Evolutionary conservation across 352 stramenopile species (phyloP), one percentile per base, ranked within the genome.

Genomic region (Pythium aphanidermatum): DNA sequence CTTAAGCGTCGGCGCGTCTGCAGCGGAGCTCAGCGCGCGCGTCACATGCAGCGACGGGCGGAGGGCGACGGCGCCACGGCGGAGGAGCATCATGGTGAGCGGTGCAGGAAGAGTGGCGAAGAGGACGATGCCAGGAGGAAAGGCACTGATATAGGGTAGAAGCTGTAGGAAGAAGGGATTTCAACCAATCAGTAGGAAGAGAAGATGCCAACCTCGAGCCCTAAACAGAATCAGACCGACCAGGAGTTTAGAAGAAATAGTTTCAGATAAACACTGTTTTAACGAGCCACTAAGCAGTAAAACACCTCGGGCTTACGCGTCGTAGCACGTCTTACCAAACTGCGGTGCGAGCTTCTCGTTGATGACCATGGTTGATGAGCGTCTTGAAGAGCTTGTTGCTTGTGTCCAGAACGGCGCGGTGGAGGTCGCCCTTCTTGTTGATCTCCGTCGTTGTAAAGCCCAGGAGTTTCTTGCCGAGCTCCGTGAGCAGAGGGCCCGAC

Each of bases 381-480:
- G 69, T 77, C 29, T 69, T 69, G 47, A 58, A 28, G 19, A 79
- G 35, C 46, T 58, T 65, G 40, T 77, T 46, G 28, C 63, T 47
- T 26, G 74, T 46, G 4, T 56, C 26, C 34, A 70, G 70, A 41
- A 71, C 60, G n/a, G 50, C 58, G 11, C 63, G 75, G 66, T 81
- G 81, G 26, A 69, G 49, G 49, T 73, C 58, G 45, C 64, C 66
- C 69, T 82, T 84, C 65, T 82, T 80, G 70, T 85, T 85, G 41
- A 82, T 34, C 40, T 70, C 50, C 13, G 64, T 54, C 13, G 65
- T 65, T 20, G 60, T 76, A 51, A 83, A 78, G 39, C 63, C 40
- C 11, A 79, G 49, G 35, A 83, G 58, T 31, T 47, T 35, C 58
- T 80, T 75, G 42, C 62, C 61, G 40, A 84, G 52, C 45, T 65